phyloP scores from a whole-genome alignment of 208 protist species.

The Leishmania martiniquensis region DNA sequence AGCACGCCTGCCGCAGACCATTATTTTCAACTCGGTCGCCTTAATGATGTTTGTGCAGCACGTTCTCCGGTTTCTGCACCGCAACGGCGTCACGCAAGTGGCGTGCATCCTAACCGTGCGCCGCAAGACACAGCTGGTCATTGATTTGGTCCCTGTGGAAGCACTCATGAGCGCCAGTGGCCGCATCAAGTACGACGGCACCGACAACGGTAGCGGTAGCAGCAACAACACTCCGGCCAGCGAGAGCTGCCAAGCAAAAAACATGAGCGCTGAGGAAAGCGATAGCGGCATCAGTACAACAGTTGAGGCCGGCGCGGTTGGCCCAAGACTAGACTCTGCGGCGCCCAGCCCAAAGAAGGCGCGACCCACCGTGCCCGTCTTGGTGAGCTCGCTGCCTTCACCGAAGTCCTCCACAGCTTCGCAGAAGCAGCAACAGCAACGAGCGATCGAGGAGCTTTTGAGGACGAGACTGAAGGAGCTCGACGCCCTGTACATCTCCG shows the following conservation, averaged over 20 bases:
- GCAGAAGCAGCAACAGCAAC: background rate
- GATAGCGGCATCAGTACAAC: background rate
- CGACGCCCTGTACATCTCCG: constrained; percentile 27
- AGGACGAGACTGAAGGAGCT: constrained; percentile 24
- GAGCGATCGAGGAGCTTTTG: constrained; percentile 10
- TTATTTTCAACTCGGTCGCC: constrained; percentile 60
- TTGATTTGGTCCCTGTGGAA: constrained; percentile 38
- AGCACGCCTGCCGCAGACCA: constrained; percentile 43
- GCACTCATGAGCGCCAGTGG: constrained; percentile 3
- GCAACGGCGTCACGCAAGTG: constrained; percentile 26
- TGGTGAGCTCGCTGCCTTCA: background rate
- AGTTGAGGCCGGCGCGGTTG: background rate
- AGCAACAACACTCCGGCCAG: constrained; percentile 1
- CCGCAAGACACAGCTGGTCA: constrained; percentile 41
- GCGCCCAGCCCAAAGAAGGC: background rate
- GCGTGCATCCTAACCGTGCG: constrained; percentile 47
- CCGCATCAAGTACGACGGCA: background rate
- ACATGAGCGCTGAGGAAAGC: background rate
- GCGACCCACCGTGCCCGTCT: background rate
- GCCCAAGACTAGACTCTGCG: background rate
- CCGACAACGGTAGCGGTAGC: background rate
- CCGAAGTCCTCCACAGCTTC: background rate
- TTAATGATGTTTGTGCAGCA: constrained; percentile 71
- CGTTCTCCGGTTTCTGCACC: constrained; percentile 39
- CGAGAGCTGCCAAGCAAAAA: background rate